These are phyloP conservation scores for Suillus placidus DNA, from an alignment of 768 basidiomycete genomes.

Conservation along the genomic window DNA sequence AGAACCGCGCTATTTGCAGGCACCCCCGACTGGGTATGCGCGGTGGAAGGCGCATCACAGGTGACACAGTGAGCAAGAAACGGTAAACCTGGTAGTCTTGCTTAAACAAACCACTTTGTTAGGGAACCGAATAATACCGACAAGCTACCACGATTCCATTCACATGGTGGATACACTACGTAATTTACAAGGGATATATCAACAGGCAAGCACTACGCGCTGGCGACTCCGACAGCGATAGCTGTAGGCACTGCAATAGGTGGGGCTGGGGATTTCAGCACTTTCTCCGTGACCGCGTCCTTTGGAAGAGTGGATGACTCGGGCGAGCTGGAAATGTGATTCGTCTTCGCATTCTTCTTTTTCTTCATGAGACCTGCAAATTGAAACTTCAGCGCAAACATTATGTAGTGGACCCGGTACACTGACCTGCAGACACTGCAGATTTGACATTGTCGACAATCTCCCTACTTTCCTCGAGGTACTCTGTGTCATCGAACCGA, in stretches of 20 bases:
- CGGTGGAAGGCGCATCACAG: constrained; percentile 7
- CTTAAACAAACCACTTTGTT: not conserved
- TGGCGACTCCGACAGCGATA: constrained; percentile 15
- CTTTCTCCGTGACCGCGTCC: constrained; percentile 8
- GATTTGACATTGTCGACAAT: constrained; percentile 90
- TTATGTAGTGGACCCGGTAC: not conserved
- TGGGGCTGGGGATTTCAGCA: constrained; percentile 10
- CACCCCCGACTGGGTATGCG: not conserved
- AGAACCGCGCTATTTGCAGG: constrained; percentile 19
- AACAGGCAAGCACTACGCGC: not conserved
- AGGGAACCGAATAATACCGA: not conserved
- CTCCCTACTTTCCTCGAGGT: constrained; percentile 87
- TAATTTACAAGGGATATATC: not conserved
- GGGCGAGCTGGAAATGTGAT: constrained; percentile 19
- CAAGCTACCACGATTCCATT: not conserved
- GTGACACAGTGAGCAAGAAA: not conserved
- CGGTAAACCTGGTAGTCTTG: not conserved
- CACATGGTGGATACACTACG: not conserved
- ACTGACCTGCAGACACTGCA: constrained; percentile 82
- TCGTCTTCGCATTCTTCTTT: constrained; percentile 67
- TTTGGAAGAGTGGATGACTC: constrained; percentile 27
- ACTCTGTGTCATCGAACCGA: constrained; percentile 90
- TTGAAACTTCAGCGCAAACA: constrained; percentile 24
- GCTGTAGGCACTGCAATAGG: constrained; percentile 21
- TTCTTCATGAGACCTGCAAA: constrained; percentile 71